phyloP scores from a whole-genome alignment of 371 early-diverging fungal species.

The Parasitella parasitica region DNA sequence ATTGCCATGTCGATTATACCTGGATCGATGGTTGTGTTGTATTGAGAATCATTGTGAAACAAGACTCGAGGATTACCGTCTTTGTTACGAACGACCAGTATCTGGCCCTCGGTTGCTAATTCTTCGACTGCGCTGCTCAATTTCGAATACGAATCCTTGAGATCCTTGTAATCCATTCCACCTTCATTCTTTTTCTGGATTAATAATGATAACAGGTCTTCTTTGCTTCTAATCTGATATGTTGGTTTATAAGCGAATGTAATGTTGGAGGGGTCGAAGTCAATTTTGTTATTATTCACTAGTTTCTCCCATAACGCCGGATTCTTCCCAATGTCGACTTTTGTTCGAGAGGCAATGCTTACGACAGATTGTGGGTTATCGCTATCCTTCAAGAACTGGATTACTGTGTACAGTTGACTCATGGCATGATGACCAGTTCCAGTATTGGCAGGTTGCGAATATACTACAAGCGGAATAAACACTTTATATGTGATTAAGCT shows the following conservation, averaged over 20 bases:
- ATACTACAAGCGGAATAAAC: constrained; percentile 22
- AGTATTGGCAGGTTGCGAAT: constrained; percentile 61
- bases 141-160: constrained; percentile 81
- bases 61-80: constrained; percentile 72
- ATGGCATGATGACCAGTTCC: constrained; percentile 61
- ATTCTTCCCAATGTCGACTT: constrained; percentile 61
- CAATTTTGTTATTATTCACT: constrained; percentile 65
- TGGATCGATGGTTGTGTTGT: constrained; percentile 64
- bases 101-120: constrained; percentile 63
- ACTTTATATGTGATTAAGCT: neutral
- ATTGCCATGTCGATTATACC: constrained; percentile 43
- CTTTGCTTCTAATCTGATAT: constrained; percentile 72
- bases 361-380: constrained; percentile 67
- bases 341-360: constrained; percentile 59
- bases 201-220: constrained; percentile 70
- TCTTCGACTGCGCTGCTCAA: constrained; percentile 70
- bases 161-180: constrained; percentile 78
- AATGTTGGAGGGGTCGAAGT: constrained; percentile 51
- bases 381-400: constrained; percentile 59
- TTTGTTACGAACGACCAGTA: constrained; percentile 76
- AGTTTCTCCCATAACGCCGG: constrained; percentile 59
- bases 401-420: constrained; percentile 62
- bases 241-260: constrained; percentile 81
- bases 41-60: constrained; percentile 68
- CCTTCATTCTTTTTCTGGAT: constrained; percentile 58